Evolutionary conservation across 768 basidiomycete species (phyloP).

Genomic region (Termitomyces sp.): DNA sequence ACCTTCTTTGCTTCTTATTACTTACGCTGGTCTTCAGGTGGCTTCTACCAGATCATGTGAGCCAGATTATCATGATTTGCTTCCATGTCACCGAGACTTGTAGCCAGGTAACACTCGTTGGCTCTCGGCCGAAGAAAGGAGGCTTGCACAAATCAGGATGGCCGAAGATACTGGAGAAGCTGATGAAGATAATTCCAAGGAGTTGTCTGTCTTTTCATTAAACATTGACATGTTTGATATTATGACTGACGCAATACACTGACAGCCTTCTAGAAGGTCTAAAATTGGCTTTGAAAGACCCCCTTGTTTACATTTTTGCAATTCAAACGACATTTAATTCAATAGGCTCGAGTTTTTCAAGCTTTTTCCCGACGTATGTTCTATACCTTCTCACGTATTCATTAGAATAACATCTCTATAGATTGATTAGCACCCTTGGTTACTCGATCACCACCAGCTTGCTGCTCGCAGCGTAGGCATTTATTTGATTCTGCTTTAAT

Average conservation of each 20-base stretch:
- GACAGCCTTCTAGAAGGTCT: constrained; percentile 44
- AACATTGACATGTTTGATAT: background rate
- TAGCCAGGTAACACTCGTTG: constrained; percentile 61
- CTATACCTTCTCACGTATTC: background rate
- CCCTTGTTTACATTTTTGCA: constrained; percentile 48
- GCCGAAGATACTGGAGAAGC: constrained; percentile 67
- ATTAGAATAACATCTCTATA: constrained; percentile 12
- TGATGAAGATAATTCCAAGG: constrained; percentile 47
- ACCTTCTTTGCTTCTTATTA: background rate
- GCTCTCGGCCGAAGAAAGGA: constrained; percentile 42
- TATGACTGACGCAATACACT: background rate
- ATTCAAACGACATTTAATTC: constrained; percentile 42
- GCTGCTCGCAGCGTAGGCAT: constrained; percentile 49
- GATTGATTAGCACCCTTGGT: constrained; percentile 53
- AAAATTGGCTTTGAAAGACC: constrained; percentile 47
- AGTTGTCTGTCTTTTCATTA: constrained; percentile 38
- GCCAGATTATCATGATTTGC: constrained; percentile 8
- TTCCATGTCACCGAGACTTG: background rate
- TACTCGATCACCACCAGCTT: constrained; percentile 53
- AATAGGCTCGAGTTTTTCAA: constrained; percentile 50
- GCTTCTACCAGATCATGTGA: constrained; percentile 52
- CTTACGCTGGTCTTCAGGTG: constrained; percentile 28
- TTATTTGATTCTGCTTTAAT: background rate
- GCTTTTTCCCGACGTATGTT: constrained; percentile 50
- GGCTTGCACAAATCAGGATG: constrained; percentile 56